These are phyloP conservation scores for Bruguiera parviflora DNA, from an alignment of 345 rosid species.

Conservation along the genomic window DNA sequence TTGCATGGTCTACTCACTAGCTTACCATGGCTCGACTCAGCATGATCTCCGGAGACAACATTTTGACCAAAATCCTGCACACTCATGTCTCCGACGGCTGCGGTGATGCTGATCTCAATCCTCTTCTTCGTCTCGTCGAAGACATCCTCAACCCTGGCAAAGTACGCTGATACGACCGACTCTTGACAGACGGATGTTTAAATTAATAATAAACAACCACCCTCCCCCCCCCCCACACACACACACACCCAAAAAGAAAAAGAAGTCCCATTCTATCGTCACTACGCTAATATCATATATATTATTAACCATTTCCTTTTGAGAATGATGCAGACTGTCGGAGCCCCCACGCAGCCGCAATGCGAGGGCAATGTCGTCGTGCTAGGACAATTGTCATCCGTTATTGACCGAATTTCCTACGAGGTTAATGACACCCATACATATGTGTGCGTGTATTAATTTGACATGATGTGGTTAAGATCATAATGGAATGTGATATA, in stretches of 20 bases:
- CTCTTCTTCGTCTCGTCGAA: constrained; percentile 56
- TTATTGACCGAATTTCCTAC: not conserved
- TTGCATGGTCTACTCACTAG: not conserved
- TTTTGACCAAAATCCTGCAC: constrained; percentile 48
- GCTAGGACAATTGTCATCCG: not conserved
- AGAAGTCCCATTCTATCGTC: too few relatives aligned
- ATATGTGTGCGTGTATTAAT: not conserved
- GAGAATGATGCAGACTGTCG: too few relatives aligned
- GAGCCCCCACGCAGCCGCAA: too few relatives aligned
- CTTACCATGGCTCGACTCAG: constrained; percentile 27
- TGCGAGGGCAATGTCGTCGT: too few relatives aligned
- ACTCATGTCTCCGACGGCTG: constrained; percentile 69
- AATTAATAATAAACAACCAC: too few relatives aligned
- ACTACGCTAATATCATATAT: too few relatives aligned
- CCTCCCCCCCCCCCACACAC: too few relatives aligned
- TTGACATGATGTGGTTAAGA: too few relatives aligned
- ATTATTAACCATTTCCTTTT: too few relatives aligned
- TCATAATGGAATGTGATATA: too few relatives aligned
- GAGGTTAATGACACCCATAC: not conserved
- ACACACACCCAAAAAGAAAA: too few relatives aligned
- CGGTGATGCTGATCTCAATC: constrained; percentile 50
- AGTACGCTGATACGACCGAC: not conserved
- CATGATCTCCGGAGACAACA: constrained; percentile 58
- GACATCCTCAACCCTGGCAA: constrained; percentile 62
- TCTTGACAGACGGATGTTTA: too few relatives aligned